phyloP scores from a whole-genome alignment of 805 yeast species.

The Vanderwaltozyma verrucispora region DNA sequence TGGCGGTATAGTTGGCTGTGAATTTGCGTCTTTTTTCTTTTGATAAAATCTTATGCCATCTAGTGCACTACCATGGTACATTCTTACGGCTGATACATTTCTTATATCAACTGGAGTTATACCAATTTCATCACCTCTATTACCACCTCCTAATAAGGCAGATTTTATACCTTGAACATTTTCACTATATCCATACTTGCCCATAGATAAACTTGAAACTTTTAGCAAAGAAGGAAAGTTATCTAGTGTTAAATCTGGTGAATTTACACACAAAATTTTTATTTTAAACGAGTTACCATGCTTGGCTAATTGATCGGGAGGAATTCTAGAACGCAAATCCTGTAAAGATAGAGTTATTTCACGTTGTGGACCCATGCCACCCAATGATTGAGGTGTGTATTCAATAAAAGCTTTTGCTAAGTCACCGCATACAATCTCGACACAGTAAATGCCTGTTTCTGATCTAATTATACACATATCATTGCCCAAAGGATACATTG shows the following conservation, averaged over 20 bases:
- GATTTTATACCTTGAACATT: constrained; percentile 22
- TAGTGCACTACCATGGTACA: constrained; percentile 66
- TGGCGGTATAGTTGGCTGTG: constrained; percentile 37
- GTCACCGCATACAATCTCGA: constrained; percentile 57
- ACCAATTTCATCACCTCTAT: constrained; percentile 23
- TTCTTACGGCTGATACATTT: constrained; percentile 41
- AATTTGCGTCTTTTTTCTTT: constrained; percentile 2
- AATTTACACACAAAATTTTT: constrained; percentile 47
- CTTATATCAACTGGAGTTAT: constrained; percentile 20
- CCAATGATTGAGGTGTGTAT: constrained; percentile 43
- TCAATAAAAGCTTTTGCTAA: constrained; percentile 45
- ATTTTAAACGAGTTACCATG: constrained; percentile 29
- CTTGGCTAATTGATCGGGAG: constrained; percentile 25
- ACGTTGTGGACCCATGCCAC: constrained; percentile 53
- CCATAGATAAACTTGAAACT: constrained; percentile 17
- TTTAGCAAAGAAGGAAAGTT: constrained; percentile 32
- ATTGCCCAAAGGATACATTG: constrained; percentile 37
- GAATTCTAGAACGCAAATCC: constrained; percentile 31
- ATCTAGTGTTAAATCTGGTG: constrained; percentile 43
- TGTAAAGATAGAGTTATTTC: constrained; percentile 40
- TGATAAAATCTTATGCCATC: constrained; percentile 65
- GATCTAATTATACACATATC: constrained; percentile 40
- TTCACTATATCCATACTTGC: constrained; percentile 17
- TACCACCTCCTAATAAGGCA: constrained; percentile 16
- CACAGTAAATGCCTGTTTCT: constrained; percentile 57